These are phyloP conservation scores for Lineolata rhizophorae DNA, from an alignment of 495 filamentous ascomycete genomes.

Conservation along the genomic window DNA sequence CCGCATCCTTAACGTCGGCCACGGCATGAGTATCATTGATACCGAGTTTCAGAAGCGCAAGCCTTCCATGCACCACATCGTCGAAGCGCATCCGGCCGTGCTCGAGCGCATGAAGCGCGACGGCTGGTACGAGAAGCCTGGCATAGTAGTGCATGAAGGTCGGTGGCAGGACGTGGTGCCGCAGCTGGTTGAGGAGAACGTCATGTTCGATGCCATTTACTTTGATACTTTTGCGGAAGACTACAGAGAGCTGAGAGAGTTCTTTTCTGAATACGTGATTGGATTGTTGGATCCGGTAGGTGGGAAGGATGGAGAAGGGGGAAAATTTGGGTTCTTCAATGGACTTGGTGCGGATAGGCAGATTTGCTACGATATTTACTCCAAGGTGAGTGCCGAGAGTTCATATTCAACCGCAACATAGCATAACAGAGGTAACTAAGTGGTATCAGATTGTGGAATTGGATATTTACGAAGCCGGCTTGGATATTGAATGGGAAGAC, in stretches of 20 bases:
- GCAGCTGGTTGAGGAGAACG: slow-evolving; percentile 39
- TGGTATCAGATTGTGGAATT: slow-evolving; percentile 47
- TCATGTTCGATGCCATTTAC: slow-evolving; percentile 83
- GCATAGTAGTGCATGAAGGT: slow-evolving; percentile 45
- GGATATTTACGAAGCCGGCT: slow-evolving; percentile 75
- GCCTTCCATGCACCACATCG: slow-evolving; percentile 48
- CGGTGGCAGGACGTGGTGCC: slow-evolving; percentile 72
- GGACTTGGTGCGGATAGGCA: slow-evolving; percentile 81
- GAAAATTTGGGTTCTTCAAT: slow-evolving; percentile 85
- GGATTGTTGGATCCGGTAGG: slow-evolving; percentile 38
- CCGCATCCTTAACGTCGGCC: slow-evolving; percentile 64
- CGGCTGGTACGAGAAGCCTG: slow-evolving; percentile 41
- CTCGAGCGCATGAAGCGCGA: slow-evolving; percentile 41
- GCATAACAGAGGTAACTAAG: background rate
- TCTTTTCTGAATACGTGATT: slow-evolving; percentile 76
- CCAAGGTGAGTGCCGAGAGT: slow-evolving; percentile 34
- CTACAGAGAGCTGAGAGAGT: slow-evolving; percentile 61
- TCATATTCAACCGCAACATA: background rate
- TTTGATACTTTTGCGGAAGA: slow-evolving; percentile 96
- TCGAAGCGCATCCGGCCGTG: slow-evolving; percentile 80
- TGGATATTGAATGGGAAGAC: slow-evolving; percentile 72
- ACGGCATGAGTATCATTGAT: slow-evolving; percentile 91
- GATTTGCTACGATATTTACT: slow-evolving; percentile 90
- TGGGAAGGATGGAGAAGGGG: slow-evolving; percentile 17
- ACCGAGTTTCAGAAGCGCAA: slow-evolving; percentile 48